Evolutionary conservation across 345 rosid genomes (phyloP), one percentile per base, ranked within the genome.

Genomic region (Kandelia obovata): DNA sequence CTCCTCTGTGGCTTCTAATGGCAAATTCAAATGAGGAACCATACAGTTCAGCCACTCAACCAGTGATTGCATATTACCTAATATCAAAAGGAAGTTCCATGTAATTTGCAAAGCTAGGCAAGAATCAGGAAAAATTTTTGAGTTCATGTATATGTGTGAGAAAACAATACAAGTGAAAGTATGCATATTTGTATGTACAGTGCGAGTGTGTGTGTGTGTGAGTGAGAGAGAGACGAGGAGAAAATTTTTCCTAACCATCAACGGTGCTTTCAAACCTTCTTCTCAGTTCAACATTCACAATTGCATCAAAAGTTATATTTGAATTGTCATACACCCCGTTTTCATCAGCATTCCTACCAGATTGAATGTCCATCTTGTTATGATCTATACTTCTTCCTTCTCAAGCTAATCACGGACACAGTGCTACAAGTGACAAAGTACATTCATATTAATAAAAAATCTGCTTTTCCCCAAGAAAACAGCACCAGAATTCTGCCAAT

Each of bases 1-100:
- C 66, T 87, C 92, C 77, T 84, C 92, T 26, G 88, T 79, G 46
- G 88, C 85, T 67, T 83, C 91, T 76, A 72, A 55, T 39, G 89
- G 80, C 79, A 90, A 75, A 63, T 77, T 78, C 46, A 90, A 75
- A 79, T 74, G 77, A 67, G 92, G 90, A 76, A 85, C 67, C 68
- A 85, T 68, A 62, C 56, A 61, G 75, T 83, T 86, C 68, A 88
- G 80, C 96, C 94, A 90, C 79, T 84, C 88, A 59, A 87, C 82
- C 77, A 88, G 62, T 39, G 82, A 79, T 53, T 53, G 68, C 68
- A 75, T 64, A 53, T 81, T 80, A 66, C 88, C 96, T 86, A 78
- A 8, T 39, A 68, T 53, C 61, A 69, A 64, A 73, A 26, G 23
- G 28, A 23, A 55, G 58, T 13, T 15, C 49, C 19, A 11, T 19